A percentile compares a stretch with the other conserved stretches of the same genome.
phyloP scores from a whole-genome alignment of 257 asterid genomes.

The Eucommia ulmoides region DNA sequence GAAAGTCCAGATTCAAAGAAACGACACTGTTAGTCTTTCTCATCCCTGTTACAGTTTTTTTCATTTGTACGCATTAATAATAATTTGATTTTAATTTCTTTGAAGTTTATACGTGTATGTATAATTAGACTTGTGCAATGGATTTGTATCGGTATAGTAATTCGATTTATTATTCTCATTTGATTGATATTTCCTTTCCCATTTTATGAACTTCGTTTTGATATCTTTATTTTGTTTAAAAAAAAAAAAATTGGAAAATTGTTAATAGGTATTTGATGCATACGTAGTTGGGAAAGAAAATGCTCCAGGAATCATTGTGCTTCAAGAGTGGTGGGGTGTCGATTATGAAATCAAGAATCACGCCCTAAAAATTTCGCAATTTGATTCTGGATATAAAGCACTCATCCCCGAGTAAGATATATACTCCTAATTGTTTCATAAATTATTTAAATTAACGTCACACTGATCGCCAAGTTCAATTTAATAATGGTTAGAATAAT shows the following conservation, averaged over 20 bases:
- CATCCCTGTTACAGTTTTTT: conserved; percentile 1
- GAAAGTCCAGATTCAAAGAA: conserved; percentile 79
- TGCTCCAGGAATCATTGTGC: conserved; percentile 93
- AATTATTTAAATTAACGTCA: too few species aligned
- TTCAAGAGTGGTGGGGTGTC: conserved; percentile 99
- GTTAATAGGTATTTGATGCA: conserved; percentile 84
- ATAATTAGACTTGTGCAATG: too few species aligned
- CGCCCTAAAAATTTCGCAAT: conserved; percentile 77
- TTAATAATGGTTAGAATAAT: too few species aligned
- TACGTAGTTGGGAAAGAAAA: conserved; percentile 85
- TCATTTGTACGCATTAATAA: too few species aligned
- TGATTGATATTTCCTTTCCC: too few species aligned
- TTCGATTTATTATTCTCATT: too few species aligned
- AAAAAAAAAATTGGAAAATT: too few species aligned
- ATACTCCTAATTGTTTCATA: too few species aligned
- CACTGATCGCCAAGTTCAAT: too few species aligned
- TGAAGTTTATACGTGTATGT: too few species aligned
- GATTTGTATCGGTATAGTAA: too few species aligned
- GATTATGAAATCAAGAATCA: conserved; percentile 96
- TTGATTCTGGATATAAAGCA: conserved; percentile 71
- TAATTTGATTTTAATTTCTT: too few species aligned
- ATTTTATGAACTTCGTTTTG: not conserved
- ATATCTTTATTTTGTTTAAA: conserved; percentile 1
- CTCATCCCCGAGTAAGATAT: conserved; percentile 87
- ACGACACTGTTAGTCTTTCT: conserved; percentile 39